Base-by-base conservation (phyloP, 1,139 yeast species). In the Geotrichum fermentans region DNA sequence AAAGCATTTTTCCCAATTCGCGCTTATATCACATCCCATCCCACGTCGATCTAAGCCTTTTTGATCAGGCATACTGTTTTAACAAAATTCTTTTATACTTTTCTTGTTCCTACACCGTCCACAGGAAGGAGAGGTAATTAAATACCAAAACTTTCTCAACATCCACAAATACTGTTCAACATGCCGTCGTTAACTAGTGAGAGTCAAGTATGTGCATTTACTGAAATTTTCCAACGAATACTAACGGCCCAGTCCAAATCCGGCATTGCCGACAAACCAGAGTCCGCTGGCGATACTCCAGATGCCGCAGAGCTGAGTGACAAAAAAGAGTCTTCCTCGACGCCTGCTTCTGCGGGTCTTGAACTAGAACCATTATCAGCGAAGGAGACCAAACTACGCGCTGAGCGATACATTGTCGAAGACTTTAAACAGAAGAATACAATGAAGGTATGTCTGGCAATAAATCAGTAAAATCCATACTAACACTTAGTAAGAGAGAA, bases 401-500 rank as follows among this genome's bases (percentile, higher is more conserved):
- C 54, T 8, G 28, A 40, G 14, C 30, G 49, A 16, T 51, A 51
- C 43, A 34, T 51, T 7, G 54, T 51, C 11, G 49, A 45, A 17
- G 49, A 51, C 46, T 39, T 40, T 20, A 43, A 40, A 5, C 44
- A 44, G n/a, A 51, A 51, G 42, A 43, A 33, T 30, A 26, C 52
- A n/a, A 42, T 42, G 37, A 45, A 45, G 37, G 54, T 50, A 44
- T 14, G 45, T 13, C 16, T 26, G 11, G n/a, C 13, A 24, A 6
- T 24, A 6, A 6, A 24, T 10, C 6, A 24, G 8, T 24, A 24
- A 24, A 6, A 10, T 24, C 28, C 28, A 10, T 24, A 13, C 43
- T 65, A 61, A 44, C 56, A 57, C 43, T 52, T 39, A 57, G 56
- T 40, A 56, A 60, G 51, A 39, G 43, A 22, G 56, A 48, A 32